These are phyloP conservation scores for Nemania sp. DNA, from an alignment of 2,329 filamentous ascomycete genomes.

Conservation along the genomic window DNA sequence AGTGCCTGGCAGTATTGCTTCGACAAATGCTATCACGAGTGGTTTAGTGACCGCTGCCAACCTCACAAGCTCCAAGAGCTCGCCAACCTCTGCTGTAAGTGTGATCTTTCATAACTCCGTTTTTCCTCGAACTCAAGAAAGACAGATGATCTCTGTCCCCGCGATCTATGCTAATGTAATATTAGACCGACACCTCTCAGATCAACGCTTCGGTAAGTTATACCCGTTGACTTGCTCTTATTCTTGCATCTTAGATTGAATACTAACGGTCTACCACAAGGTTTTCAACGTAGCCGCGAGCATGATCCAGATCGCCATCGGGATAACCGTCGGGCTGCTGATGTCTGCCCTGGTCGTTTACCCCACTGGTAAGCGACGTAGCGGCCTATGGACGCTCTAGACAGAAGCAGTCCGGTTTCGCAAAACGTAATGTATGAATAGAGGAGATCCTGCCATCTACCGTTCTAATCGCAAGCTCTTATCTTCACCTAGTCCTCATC, in stretches of 20 bases:
- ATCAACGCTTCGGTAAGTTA: constrained; percentile 23
- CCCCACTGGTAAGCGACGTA: constrained; percentile 60
- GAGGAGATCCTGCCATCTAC: too few species aligned
- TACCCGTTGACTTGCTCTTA: background rate
- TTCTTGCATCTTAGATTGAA: background rate
- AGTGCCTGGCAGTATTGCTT: constrained; percentile 65
- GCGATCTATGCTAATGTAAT: too few species aligned
- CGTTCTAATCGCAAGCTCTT: too few species aligned
- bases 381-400: constrained; percentile 51
- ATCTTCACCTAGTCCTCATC: too few species aligned
- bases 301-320: constrained; percentile 64
- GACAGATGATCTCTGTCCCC: too few species aligned
- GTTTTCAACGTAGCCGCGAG: constrained; percentile 58
- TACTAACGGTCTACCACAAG: constrained; percentile 15
- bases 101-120: background rate
- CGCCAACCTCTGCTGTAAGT: constrained; percentile 37
- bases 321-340: constrained; percentile 63
- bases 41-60: constrained; percentile 61
- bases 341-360: constrained; percentile 60
- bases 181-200: constrained; percentile 10
- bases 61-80: constrained; percentile 48
- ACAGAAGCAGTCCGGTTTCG: too few species aligned
- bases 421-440: too few species aligned
- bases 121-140: too few species aligned
- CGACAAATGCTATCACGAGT: constrained; percentile 60